A percentile compares a stretch with the other conserved stretches of the same genome.
Evolutionary conservation across 208 protist genomes (phyloP).

Genomic region (Leishmania lainsoni): DNA sequence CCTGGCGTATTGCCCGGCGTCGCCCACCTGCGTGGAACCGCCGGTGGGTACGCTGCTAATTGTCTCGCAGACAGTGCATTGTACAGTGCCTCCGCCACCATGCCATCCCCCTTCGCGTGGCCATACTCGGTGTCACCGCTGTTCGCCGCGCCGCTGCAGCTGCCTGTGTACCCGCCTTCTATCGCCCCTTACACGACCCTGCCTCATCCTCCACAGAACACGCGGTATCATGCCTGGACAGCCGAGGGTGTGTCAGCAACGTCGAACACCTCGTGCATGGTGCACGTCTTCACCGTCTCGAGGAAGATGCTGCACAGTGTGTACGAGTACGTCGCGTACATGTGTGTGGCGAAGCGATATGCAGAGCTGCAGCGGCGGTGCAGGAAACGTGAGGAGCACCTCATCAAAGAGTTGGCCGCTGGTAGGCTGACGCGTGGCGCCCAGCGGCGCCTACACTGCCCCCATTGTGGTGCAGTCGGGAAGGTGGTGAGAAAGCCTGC

Average conservation of each 20-base stretch:
- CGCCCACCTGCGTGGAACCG: neutral
- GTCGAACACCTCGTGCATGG: slow-evolving; percentile 28
- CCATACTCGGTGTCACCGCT: neutral
- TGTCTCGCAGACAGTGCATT: neutral
- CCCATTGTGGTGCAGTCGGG: slow-evolving; percentile 22
- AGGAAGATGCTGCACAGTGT: slow-evolving; percentile 28
- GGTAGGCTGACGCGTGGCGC: slow-evolving; percentile 20
- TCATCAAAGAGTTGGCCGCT: slow-evolving; percentile 10
- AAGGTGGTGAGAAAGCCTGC: slow-evolving; percentile 8
- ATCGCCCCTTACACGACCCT: slow-evolving; percentile 25
- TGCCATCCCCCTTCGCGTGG: neutral
- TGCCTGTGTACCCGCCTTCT: slow-evolving; percentile 11
- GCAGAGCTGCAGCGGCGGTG: slow-evolving; percentile 10
- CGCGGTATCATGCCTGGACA: slow-evolving; percentile 31
- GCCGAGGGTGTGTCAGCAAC: slow-evolving; percentile 33
- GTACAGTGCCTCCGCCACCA: neutral
- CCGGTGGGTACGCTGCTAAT: neutral
- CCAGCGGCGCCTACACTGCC: slow-evolving; percentile 31
- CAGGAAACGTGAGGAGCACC: slow-evolving; percentile 8
- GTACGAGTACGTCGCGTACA: slow-evolving; percentile 37
- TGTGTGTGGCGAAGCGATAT: slow-evolving; percentile 18
- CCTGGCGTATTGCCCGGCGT: neutral
- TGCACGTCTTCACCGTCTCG: slow-evolving; percentile 40
- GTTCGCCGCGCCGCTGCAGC: neutral
- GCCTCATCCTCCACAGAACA: slow-evolving; percentile 25